phyloP scores from a whole-genome alignment of 2,329 filamentous ascomycete species.

The Monilinia laxa region DNA sequence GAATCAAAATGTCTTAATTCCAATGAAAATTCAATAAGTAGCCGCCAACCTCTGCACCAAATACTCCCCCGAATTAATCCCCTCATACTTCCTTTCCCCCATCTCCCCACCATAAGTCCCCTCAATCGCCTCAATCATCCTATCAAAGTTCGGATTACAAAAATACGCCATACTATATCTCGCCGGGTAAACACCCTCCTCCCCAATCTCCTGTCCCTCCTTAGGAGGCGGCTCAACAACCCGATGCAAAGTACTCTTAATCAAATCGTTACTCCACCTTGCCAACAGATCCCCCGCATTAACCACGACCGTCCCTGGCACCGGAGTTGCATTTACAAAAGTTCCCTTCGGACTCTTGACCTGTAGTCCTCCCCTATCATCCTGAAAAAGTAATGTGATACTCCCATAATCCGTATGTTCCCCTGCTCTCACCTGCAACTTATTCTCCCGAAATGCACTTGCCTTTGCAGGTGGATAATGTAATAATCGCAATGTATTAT shows the following conservation, averaged over 20 bases:
- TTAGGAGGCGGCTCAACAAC: slow-evolving; percentile 77
- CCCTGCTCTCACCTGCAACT: slow-evolving; percentile 49
- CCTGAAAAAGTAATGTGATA: slow-evolving; percentile 55
- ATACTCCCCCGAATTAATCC: slow-evolving; percentile 78
- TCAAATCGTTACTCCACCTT: slow-evolving; percentile 87
- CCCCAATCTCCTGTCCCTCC: not conserved
- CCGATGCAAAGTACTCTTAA: slow-evolving; percentile 85
- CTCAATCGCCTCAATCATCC: slow-evolving; percentile 63
- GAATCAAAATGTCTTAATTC: no score
- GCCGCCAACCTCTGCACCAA: slow-evolving; percentile 73
- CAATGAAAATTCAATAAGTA: slow-evolving; percentile 55
- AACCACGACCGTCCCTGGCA: slow-evolving; percentile 77
- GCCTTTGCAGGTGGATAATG: slow-evolving; percentile 55
- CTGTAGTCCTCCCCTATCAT: slow-evolving; percentile 51
- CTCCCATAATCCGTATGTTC: slow-evolving; percentile 55
- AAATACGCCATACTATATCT: slow-evolving; percentile 87
- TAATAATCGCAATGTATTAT: slow-evolving; percentile 60
- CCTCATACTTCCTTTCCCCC: slow-evolving; percentile 73
- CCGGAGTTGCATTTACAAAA: slow-evolving; percentile 82
- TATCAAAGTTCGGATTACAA: slow-evolving; percentile 67
- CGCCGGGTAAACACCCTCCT: slow-evolving; percentile 62
- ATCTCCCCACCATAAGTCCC: slow-evolving; percentile 58
- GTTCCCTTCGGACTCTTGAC: slow-evolving; percentile 68
- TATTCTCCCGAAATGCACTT: slow-evolving; percentile 52
- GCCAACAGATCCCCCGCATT: slow-evolving; percentile 87